Base-by-base conservation (phyloP, 2,329 filamentous ascomycete genomes). In the Fusarium oligoseptatum region DNA sequence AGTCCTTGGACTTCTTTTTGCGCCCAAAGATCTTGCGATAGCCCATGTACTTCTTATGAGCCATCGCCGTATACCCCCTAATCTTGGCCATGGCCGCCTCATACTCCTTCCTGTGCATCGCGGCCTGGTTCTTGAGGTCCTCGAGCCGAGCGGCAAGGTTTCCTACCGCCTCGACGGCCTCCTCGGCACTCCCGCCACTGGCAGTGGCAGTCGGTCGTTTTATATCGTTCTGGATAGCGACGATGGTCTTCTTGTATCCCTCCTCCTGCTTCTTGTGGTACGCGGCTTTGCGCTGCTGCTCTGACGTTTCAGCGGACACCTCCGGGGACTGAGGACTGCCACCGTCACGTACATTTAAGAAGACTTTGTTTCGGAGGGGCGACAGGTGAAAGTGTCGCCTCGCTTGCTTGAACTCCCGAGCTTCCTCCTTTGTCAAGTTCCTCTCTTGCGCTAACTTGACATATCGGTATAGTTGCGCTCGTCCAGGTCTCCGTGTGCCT, bases 391-490 rank as follows among this genome's bases (percentile, higher is more conserved):
- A 80, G 55, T 81, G 80, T 55, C 80, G 70, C 66, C 80, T 76
- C 48, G 82, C 82, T 64, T 78, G 78, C 67, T 83, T 83, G 55
- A 82, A 84, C 45, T 84, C 80, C 29, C 75, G 75, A 22, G 68
- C 66, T 68, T 84, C 82, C 58, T 82, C 80, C 15, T 72, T 50
- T 22, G 81, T 83, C 62, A 84, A 74, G 34, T 75, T 67, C 61
- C 81, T 77, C 69, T 82, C 58, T 55, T 78, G 74, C 17, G 81
- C 75, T 41, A 82, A 72, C 66, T 78, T 73, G 24, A 73, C 77
- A 64, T 82, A 83, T 61, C 79, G 76, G 73, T 79, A 79, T 27
- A 84, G 78, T 66, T 84, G 82, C 12, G 80, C 64, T 27, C 76
- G 76, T 37, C 82, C 82, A 10, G 83, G 82, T 43, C 79, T 76